Percentiles rank a stretch among this genome's conserved stretches.
These are phyloP conservation scores for Orbilia quercus DNA, from an alignment of 2,329 filamentous ascomycete genomes.

Conservation along the genomic window DNA sequence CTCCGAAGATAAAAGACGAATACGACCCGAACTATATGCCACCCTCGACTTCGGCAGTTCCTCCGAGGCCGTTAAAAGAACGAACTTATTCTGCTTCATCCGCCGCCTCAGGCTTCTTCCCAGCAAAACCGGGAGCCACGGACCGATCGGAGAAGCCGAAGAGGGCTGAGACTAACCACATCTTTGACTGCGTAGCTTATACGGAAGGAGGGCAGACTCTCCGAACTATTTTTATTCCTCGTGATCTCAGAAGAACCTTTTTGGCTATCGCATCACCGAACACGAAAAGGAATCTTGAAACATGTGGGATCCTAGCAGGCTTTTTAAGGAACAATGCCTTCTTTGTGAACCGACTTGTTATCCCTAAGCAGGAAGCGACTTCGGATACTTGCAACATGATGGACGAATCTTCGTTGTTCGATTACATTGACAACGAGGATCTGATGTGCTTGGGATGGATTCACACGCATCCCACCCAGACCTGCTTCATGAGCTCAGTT, in stretches of 20 bases:
- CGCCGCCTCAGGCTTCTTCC: not conserved
- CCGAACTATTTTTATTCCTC: slow-evolving; percentile 86
- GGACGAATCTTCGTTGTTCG: slow-evolving; percentile 84
- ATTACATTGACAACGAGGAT: slow-evolving; percentile 86
- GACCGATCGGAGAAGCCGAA: slow-evolving; percentile 42
- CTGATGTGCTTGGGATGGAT: slow-evolving; percentile 95
- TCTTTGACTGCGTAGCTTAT: slow-evolving; percentile 84
- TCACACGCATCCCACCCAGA: slow-evolving; percentile 95
- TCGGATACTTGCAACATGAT: slow-evolving; percentile 94
- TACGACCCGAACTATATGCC: slow-evolving; percentile 44
- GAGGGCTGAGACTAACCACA: slow-evolving; percentile 66
- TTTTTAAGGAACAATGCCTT: slow-evolving; percentile 91
- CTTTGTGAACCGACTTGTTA: slow-evolving; percentile 87
- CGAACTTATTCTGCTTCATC: slow-evolving; percentile 52
- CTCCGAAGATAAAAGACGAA: slow-evolving; percentile 52
- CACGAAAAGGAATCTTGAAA: slow-evolving; percentile 85
- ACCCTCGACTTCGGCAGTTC: slow-evolving; percentile 8
- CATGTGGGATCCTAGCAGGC: slow-evolving; percentile 92
- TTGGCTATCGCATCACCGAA: slow-evolving; percentile 79
- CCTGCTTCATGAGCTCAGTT: slow-evolving; percentile 95
- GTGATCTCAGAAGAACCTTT: slow-evolving; percentile 78
- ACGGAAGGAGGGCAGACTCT: slow-evolving; percentile 89
- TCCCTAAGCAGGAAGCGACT: slow-evolving; percentile 89
- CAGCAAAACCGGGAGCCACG: slow-evolving; percentile 16
- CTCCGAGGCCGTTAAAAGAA: slow-evolving; percentile 58